Evolutionary conservation across 2,329 filamentous ascomycete genomes (phyloP), one percentile per base, ranked within the genome.

Genomic region (Paradendryphiella salina): DNA sequence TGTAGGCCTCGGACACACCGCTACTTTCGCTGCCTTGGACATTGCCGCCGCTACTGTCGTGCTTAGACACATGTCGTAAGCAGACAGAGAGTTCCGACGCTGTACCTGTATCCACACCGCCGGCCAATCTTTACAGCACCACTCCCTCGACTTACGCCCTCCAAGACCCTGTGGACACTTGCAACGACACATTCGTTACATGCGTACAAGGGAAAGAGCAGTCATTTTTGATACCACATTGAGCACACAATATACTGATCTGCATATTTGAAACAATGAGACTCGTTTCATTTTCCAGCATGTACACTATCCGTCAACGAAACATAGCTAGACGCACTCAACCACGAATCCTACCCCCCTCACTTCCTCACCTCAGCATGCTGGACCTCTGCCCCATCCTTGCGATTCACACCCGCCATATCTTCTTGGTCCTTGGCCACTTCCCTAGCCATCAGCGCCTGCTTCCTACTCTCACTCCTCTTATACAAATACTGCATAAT

Each of bases 401-500:
- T 66, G 18, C 55, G 42, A n/a, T 60, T 53, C 13, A 66, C 9
- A 10, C 60, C 55, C 7, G 50, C 20, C 21, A 59, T 45, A 34
- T 67, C 63, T 37, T 71, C 68, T 15, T 68, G 61, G 44, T 70
- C 67, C 37, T 63, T 67, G 1, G 50, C 41, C 8, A 46, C 13
- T 11, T 58, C 57, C 7, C 35, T 32, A 18, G 61, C 29, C n/a
- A 56, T 45, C 8, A 44, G 35, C 13, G 43, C 44, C 20, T 50
- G 42, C 13, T 60, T 58, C 46, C 51, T 68, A 41, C 59, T 64
- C 57, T 71, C 66, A 36, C 65, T 67, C 50, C 54, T 64, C 46
- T 58, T 57, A 51, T 77, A 71, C 4, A 77, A 36, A 14, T 73
- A 62, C 29, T 77, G 65, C 23, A 72, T 71, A 5, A 67, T 53